Percentiles rank a stretch among this genome's conserved stretches.
These are phyloP conservation scores for Novakomyces olei DNA, from an alignment of 805 yeast species.

Conservation along the genomic window DNA sequence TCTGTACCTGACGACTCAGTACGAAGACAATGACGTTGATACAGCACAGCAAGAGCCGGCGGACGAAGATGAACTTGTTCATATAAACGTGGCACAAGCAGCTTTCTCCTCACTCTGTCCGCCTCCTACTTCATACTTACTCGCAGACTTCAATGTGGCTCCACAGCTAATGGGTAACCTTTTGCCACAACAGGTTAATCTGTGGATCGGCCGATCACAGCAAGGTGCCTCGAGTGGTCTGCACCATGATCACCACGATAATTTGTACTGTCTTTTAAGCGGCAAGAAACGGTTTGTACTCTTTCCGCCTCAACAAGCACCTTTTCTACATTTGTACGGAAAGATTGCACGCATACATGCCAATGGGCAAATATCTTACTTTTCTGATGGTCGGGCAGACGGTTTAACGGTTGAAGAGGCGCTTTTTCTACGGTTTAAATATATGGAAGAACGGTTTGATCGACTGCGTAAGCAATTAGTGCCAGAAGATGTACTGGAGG, in stretches of 20 bases:
- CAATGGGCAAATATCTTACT: conserved; percentile 3
- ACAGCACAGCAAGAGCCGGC: no score
- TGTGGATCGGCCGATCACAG: conserved; percentile 1
- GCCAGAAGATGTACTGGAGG: not conserved
- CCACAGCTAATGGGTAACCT: conserved; percentile 2
- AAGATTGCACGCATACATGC: not conserved
- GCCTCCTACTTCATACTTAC: not conserved
- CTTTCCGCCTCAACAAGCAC: not conserved
- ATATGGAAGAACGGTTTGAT: not conserved
- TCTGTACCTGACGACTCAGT: conserved; percentile 3
- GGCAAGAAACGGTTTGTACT: conserved; percentile 3
- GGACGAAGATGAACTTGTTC: conserved; percentile 1
- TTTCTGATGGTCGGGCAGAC: not conserved
- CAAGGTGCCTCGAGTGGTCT: conserved; percentile 3
- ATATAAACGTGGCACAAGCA: not conserved
- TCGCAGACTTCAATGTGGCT: not conserved
- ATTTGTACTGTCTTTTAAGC: not conserved
- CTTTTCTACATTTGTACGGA: not conserved
- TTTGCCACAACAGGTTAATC: conserved; percentile 1
- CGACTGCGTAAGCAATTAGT: not conserved
- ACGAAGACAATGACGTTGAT: conserved; percentile 1
- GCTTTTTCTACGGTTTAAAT: not conserved
- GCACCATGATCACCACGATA: conserved; percentile 4
- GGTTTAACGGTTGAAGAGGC: conserved; percentile 3
- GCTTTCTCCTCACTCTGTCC: not conserved